Base-by-base conservation (phyloP, 2,329 filamentous ascomycete species). In the Trichoderma asperellum region DNA sequence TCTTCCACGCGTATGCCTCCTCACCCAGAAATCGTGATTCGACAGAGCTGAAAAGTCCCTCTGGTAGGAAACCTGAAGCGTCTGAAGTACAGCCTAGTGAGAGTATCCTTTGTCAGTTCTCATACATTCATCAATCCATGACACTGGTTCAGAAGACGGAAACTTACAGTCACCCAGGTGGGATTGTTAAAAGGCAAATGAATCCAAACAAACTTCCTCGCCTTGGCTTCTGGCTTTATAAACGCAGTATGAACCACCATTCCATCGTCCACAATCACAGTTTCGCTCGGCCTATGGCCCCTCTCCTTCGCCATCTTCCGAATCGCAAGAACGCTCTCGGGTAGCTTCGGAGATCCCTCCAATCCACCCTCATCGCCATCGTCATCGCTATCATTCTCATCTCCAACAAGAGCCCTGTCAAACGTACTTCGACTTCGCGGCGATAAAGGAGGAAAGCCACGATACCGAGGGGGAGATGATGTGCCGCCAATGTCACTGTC, bases 101-200 rank as follows among this genome's bases (percentile, higher is more conserved):
- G 4, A 12, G 32, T 73, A 18, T 0, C 32, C 21, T 2, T 4
- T 5, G 21, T 68, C 12, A 64, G 49, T 5, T 12, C 21, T 16
- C 29, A 3, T 27, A 1, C 24, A 5, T 27, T 4, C 29, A 35
- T 8, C 40, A 7, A 21, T 37, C 3, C 4, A 21, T 7, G 11
- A 35, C 2, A 52, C 3, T n/a, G 12, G 2, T 6, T 27, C 24
- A 53, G 27, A 40, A 18, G 12, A 0, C 4, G 18, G 0, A 43
- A 43, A n/a, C 78, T 70, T 74, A 86, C 85, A 79, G 85, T 86
- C 2, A 88, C 86, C 86, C 86, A 88, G 0, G 83, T 81, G 0
- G 86, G 85, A 63, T 88, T 88, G 10, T 85, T 88, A 34, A 83
- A 88, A 0, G 86, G 84, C 21, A 87, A 72, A 75, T 88, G 86